These are phyloP conservation scores for Candida multigemmis DNA, from an alignment of 805 yeast genomes.

Conservation along the genomic window DNA sequence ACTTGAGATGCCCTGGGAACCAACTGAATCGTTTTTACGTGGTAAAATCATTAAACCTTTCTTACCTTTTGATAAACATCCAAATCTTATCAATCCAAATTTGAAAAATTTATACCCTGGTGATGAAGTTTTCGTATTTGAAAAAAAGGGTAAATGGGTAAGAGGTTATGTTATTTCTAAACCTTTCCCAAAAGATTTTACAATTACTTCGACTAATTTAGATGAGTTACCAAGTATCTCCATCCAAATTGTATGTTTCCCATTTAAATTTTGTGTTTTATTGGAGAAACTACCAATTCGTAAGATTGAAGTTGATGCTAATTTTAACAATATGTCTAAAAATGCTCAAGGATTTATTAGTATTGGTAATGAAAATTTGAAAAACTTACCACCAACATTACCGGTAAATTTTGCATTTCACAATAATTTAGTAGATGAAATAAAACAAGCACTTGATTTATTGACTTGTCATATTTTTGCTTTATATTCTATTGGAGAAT, in stretches of 20 bases:
- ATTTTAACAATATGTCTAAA: conserved; percentile 17
- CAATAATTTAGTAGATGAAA: conserved; percentile 41
- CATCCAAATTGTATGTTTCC: conserved; percentile 50
- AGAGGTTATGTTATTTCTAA: conserved; percentile 65
- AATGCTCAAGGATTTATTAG: conserved; percentile 12
- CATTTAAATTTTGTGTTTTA: conserved; percentile 44
- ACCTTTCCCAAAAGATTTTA: conserved; percentile 64
- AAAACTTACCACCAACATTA: conserved; percentile 34
- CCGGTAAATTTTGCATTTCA: conserved; percentile 43
- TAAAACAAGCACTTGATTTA: conserved; percentile 46
- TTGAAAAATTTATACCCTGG: conserved; percentile 60
- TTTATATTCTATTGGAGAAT: conserved; percentile 63
- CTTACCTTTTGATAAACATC: conserved; percentile 33
- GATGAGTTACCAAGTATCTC: conserved; percentile 55
- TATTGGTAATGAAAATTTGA: conserved; percentile 7
- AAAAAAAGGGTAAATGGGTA: conserved; percentile 60
- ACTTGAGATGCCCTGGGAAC: conserved; percentile 26
- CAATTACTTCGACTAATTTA: conserved; percentile 49
- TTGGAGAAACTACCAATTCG: conserved; percentile 33
- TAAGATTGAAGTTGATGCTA: conserved; percentile 13
- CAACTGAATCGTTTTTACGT: conserved; percentile 24
- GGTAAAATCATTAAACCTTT: conserved; percentile 31
- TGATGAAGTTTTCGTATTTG: conserved; percentile 70
- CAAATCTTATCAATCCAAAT: conserved; percentile 24
- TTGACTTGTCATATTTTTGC: conserved; percentile 59